Base-by-base conservation (phyloP, 768 basidiomycete species). In the Lactarius indigo region DNA sequence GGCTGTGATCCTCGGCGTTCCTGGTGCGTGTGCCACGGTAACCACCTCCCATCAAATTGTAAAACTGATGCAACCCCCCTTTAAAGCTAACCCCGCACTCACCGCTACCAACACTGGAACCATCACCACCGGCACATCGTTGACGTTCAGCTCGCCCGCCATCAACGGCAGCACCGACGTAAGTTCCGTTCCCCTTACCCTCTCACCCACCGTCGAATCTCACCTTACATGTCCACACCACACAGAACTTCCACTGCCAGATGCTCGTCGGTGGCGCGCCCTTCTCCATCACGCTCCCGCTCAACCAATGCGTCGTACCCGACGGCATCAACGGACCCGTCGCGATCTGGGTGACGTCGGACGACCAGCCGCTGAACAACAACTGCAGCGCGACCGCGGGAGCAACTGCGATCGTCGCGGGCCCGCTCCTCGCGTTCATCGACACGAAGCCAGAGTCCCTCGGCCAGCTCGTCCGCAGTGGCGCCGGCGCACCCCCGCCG, bases 271-370 rank as follows among this genome's bases (percentile, higher is more conserved):
- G 90, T 35, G 89, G 87, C 33, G 60, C 77, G 20, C 74, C 85
- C 59, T 75, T 75, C 72, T 78, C 91, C 5, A 78, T 90, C 72
- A 72, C 84, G 37, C 79, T 91, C 55, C 86, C 90, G 3, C 73
- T 90, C 70, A 70, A 75, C 68, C 70, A 83, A 67, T 93, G 91
- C 71, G 75, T 82, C 65, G 85, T 93, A 15, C 93, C 92, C 42
- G 41, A 67, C 0, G 84, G 84, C 62, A 79, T 92, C 75, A 85
- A 89, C 74, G 92, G 92, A 52, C 87, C 89, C 68, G 87, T 92
- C 71, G 87, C 84, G 30, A 75, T 93, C 74, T 92, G 79, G 76
- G 76, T 93, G 78, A 91, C 89, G 37, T 81, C 81, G 23, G 83
- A 86, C 72, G 74, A 74, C 63, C 84, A 87, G 69, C 88, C 91